A percentile compares a stretch with the other conserved stretches of the same genome.
Conservation (phyloP, 805 yeast genomes). For the Yarrowia sp. region DNA sequence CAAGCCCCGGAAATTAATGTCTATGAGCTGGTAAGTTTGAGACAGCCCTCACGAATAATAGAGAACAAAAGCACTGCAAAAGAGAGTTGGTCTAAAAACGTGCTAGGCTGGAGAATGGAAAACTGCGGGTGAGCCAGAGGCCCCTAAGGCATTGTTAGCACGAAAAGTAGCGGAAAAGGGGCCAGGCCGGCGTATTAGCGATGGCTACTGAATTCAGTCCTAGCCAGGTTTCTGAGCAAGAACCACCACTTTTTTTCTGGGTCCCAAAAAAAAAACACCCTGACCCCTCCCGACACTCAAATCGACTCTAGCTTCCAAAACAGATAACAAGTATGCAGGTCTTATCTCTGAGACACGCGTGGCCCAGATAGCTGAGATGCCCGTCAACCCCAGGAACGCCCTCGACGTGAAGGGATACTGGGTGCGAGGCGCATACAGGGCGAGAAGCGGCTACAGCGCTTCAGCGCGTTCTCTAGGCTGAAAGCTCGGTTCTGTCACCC, state of each 20-base stretch:
- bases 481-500: no score
- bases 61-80: neutral
- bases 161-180: neutral
- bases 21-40: constrained; percentile 7
- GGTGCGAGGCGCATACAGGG: no score
- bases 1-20: constrained; percentile 6
- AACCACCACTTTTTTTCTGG: no score
- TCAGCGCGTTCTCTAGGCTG: no score
- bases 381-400: neutral
- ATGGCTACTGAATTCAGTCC: no score
- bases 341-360: constrained; percentile 7
- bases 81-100: neutral
- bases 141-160: neutral
- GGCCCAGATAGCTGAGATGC: neutral
- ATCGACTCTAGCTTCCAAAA: neutral
- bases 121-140: neutral
- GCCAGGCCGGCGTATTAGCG: no score
- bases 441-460: no score
- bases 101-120: neutral
- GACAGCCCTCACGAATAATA: neutral
- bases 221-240: no score
- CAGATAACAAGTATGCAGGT: constrained; percentile 17
- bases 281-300: constrained; percentile 2
- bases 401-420: neutral
- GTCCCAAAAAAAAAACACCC: no score